Evolutionary conservation across 2,329 filamentous ascomycete species (phyloP).

Genomic region (Bertia moriformis): DNA sequence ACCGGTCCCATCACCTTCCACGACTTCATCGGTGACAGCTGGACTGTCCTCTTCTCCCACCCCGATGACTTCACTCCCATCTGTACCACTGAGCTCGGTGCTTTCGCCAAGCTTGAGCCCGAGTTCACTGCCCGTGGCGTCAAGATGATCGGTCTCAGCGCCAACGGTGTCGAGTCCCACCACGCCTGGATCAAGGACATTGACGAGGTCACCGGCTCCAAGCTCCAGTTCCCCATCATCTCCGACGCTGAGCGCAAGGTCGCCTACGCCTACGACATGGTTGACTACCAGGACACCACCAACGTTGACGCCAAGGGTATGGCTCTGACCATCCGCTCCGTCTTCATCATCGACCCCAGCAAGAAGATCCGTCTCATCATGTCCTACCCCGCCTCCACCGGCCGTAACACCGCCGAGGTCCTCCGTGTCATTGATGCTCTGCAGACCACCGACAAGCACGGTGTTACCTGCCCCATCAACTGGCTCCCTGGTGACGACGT

Average conservation of each 20-base stretch:
- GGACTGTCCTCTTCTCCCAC: conserved; percentile 74
- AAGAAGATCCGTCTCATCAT: conserved; percentile 90
- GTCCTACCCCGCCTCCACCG: conserved; percentile 81
- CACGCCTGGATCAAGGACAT: conserved; percentile 84
- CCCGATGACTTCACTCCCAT: conserved; percentile 86
- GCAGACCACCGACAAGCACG: conserved; percentile 76
- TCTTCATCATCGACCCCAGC: conserved; percentile 85
- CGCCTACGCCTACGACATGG: conserved; percentile 65
- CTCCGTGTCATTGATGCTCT: conserved; percentile 67
- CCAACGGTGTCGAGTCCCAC: conserved; percentile 75
- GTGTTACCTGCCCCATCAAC: conserved; percentile 77
- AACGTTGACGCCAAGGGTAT: conserved; percentile 72
- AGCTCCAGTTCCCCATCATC: conserved; percentile 66
- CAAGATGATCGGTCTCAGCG: conserved; percentile 80
- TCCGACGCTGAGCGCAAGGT: conserved; percentile 67
- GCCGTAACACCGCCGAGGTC: conserved; percentile 68
- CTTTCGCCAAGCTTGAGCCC: conserved; percentile 75
- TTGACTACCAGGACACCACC: conserved; percentile 68
- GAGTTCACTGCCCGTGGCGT: conserved; percentile 78
- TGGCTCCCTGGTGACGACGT: conserved; percentile 83
- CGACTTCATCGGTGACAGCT: conserved; percentile 64
- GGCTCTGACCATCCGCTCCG: conserved; percentile 85
- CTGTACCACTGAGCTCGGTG: conserved; percentile 89
- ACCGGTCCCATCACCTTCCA: conserved; percentile 69
- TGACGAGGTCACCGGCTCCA: conserved; percentile 59